Conservation (phyloP, 371 early-diverging fungal genomes). For the Gilbertella persicaria region DNA sequence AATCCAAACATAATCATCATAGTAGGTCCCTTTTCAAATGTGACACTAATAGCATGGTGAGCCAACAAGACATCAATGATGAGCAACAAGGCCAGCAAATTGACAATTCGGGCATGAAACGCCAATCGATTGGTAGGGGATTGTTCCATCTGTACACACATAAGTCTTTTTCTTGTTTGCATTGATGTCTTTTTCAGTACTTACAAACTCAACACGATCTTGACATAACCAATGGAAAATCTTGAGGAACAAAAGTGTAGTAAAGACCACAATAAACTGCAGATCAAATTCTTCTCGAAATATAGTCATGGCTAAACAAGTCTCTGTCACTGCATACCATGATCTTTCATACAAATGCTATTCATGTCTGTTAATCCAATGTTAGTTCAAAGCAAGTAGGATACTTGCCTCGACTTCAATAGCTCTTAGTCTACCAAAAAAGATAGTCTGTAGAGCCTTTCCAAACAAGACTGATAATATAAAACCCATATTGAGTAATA, state of each 20-base stretch:
- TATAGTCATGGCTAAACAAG: slow-evolving; percentile 93
- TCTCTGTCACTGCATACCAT: slow-evolving; percentile 96
- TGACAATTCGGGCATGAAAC: slow-evolving; percentile 72
- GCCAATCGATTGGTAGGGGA: slow-evolving; percentile 60
- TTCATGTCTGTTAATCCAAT: not conserved
- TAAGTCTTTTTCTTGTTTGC: not conserved
- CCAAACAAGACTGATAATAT: slow-evolving; percentile 78
- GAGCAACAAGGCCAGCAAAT: slow-evolving; percentile 65
- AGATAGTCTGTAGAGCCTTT: slow-evolving; percentile 70
- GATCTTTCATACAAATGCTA: slow-evolving; percentile 93
- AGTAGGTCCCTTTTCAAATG: slow-evolving; percentile 66
- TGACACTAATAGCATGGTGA: slow-evolving; percentile 64
- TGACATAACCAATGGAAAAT: slow-evolving; percentile 95
- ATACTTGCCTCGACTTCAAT: slow-evolving; percentile 88
- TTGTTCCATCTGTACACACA: slow-evolving; percentile 78
- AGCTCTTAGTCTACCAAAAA: slow-evolving; percentile 90
- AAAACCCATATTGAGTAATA: slow-evolving; percentile 81
- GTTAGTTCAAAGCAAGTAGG: too few relatives aligned
- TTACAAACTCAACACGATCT: slow-evolving; percentile 91
- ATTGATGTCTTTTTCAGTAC: slow-evolving; percentile 30
- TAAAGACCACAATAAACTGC: slow-evolving; percentile 81
- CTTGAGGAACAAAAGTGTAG: slow-evolving; percentile 82
- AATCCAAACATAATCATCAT: slow-evolving; percentile 97
- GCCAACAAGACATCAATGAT: slow-evolving; percentile 72
- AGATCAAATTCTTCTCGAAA: slow-evolving; percentile 94